Evolutionary conservation across 306 rosid genomes (phyloP), one percentile per base, ranked within the genome.

Genomic region (Vigna unguiculata): DNA sequence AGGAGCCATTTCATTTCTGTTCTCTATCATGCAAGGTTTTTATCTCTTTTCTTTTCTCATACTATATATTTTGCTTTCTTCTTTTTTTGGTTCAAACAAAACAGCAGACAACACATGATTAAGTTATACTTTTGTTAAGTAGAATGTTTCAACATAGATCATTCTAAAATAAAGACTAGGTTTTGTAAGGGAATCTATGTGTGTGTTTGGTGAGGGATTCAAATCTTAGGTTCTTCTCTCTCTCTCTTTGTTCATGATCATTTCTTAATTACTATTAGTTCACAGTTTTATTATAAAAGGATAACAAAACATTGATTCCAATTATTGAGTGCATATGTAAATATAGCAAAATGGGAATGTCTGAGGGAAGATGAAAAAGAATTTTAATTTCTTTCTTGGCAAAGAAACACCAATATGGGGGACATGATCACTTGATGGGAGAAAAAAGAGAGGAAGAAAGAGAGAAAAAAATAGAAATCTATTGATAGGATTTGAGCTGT

Each of bases 1-100:
- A 93, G 78, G 90, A 93, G 28, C 97, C 98, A 10, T 93, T 93
- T 73, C 92, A 85, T 64, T 93, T 88, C 85, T 93, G 98, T 47
- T 93, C 98, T 63, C 97, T 93, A 71, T 89, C 98, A 16, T 93
- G 98, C 97, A 93, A 93, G 98, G 98, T 88, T 66, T 5, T 41
- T 16, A 12, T 21, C 77, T 52, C 62, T 3, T 21, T 60, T 52
- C 62, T 3, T 21, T 60, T 51, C 54, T 57, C 80, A 24, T 0
- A 10, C 54, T 3, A 4, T 28, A 28, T n/a, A n/a, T 59, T 1
- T 21, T 5, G 16, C 14, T 38, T 57, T 55, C 6, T 57, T 54
- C 3, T 57, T 54, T 1, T 24, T 32, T 48, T 69, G 22, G 6
- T 48, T 45, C 73, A 40, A 53, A n/a, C 74, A 69, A 49, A 48